Evolutionary conservation across 805 yeast species (phyloP), one percentile per base, ranked within the genome.

Genomic region (Candida piceae): DNA sequence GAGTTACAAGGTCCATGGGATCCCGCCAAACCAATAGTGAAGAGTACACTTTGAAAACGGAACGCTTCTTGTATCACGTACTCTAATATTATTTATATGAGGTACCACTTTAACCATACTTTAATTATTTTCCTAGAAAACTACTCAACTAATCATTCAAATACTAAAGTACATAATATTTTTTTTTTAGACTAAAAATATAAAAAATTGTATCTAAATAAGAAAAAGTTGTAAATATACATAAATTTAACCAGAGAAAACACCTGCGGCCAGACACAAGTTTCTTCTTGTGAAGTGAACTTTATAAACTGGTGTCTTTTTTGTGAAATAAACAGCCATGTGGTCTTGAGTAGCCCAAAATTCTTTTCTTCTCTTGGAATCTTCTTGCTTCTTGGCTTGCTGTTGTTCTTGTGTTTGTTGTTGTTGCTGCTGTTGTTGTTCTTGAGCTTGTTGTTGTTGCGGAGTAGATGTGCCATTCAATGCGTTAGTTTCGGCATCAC

Each of bases 1-100:
- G 95, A 85, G 57, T 64, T 86, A 35, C 89, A 84, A 57, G 96
- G 96, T 0, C 96, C 96, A 1, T 86, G 96, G 96, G 96, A 86
- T 56, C 77, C 83, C 1, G 95, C 95, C 5, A 78, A 74, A 52
- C 95, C 95, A 1, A 65, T 75, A 7, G 62, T 78, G 18, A 67
- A 71, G 59, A 47, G 57, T 23, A 34, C 47, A 11, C 50, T 37
- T 32, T 22, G 15, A 22, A 29, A n/a, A n/a, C n/a, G n/a, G n/a
- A n/a, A n/a, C n/a, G n/a, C n/a, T n/a, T n/a, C n/a, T n/a, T n/a
- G n/a, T n/a, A n/a, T n/a, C n/a, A n/a, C n/a, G n/a, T n/a, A n/a
- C n/a, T n/a, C n/a, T n/a, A n/a, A n/a, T n/a, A n/a, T n/a, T n/a
- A n/a, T n/a, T n/a, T n/a, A n/a, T n/a, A n/a, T n/a, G n/a, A n/a